phyloP scores from a whole-genome alignment of 345 rosid genomes.

The Barbarea vulgaris region DNA sequence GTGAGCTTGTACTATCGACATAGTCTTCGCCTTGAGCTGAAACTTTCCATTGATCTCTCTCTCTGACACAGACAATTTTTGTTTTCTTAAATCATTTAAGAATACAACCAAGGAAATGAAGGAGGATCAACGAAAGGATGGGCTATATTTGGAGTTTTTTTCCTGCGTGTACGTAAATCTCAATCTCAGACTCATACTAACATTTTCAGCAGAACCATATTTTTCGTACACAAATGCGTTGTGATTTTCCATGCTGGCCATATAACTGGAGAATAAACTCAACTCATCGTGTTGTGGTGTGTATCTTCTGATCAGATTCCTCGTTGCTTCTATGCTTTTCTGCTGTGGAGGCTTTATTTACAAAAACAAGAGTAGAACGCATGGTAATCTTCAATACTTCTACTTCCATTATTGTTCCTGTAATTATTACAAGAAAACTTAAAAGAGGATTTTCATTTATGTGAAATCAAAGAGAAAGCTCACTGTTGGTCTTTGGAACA shows the following conservation, averaged over 20 bases:
- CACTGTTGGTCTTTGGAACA: neutral
- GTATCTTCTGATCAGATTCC: constrained; percentile 54
- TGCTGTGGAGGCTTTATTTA: constrained; percentile 89
- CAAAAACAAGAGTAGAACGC: constrained; percentile 75
- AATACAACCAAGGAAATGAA: constrained; percentile 54
- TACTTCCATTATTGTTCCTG: neutral
- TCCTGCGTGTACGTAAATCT: constrained; percentile 70
- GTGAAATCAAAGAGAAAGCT: too few relatives aligned
- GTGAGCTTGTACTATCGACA: too few relatives aligned
- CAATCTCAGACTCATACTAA: neutral
- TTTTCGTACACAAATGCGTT: neutral
- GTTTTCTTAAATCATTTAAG: constrained; percentile 53
- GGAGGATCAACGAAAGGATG: constrained; percentile 73
- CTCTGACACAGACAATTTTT: too few relatives aligned
- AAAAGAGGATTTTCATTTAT: too few relatives aligned
- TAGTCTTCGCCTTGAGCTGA: too few relatives aligned
- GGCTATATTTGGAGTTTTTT: constrained; percentile 84
- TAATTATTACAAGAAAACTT: too few relatives aligned
- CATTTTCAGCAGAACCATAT: neutral
- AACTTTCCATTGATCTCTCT: too few relatives aligned
- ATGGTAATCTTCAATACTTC: constrained; percentile 32
- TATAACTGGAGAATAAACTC: neutral
- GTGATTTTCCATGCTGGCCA: neutral
- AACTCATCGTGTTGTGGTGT: constrained; percentile 22
- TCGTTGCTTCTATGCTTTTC: constrained; percentile 58